Evolutionary conservation across 495 filamentous ascomycete species (phyloP).

Genomic region (Neurospora intermedia): DNA sequence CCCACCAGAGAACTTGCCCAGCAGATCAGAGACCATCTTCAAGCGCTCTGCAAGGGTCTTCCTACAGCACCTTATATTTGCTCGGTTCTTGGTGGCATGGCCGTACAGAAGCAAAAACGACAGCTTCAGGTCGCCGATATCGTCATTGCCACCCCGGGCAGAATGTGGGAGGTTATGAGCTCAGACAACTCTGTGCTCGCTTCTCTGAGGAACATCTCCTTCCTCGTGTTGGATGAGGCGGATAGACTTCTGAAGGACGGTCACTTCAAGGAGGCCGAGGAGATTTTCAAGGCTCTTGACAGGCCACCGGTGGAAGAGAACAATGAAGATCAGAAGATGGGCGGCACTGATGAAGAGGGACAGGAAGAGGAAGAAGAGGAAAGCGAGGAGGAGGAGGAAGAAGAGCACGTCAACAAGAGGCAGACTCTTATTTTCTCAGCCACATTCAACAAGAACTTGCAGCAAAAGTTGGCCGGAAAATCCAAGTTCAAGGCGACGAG

Average conservation of each 20-base stretch:
- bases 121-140: slow-evolving; percentile 70
- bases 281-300: slow-evolving; percentile 71
- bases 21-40: slow-evolving; percentile 75
- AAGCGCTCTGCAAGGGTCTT: slow-evolving; percentile 52
- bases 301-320: slow-evolving; percentile 16
- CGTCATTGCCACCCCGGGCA: slow-evolving; percentile 81
- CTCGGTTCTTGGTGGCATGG: slow-evolving; percentile 81
- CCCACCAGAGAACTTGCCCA: slow-evolving; percentile 91
- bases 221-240: slow-evolving; percentile 88
- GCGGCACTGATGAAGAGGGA: slow-evolving; percentile 31
- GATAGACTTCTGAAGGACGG: slow-evolving; percentile 87
- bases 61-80: slow-evolving; percentile 56
- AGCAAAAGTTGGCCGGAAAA: slow-evolving; percentile 81
- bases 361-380: slow-evolving; percentile 26
- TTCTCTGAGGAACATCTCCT: slow-evolving; percentile 60
- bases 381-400: slow-evolving; percentile 18
- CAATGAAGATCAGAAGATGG: slow-evolving; percentile 12
- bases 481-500: slow-evolving; percentile 54
- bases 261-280: slow-evolving; percentile 85
- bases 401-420: slow-evolving; percentile 29
- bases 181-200: slow-evolving; percentile 39
- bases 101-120: slow-evolving; percentile 84
- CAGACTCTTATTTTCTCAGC: slow-evolving; percentile 96
- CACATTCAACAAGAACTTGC: slow-evolving; percentile 81
- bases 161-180: slow-evolving; percentile 89